phyloP scores from a whole-genome alignment of 495 filamentous ascomycete genomes.

The Hyphodiscus hymeniophilus region DNA sequence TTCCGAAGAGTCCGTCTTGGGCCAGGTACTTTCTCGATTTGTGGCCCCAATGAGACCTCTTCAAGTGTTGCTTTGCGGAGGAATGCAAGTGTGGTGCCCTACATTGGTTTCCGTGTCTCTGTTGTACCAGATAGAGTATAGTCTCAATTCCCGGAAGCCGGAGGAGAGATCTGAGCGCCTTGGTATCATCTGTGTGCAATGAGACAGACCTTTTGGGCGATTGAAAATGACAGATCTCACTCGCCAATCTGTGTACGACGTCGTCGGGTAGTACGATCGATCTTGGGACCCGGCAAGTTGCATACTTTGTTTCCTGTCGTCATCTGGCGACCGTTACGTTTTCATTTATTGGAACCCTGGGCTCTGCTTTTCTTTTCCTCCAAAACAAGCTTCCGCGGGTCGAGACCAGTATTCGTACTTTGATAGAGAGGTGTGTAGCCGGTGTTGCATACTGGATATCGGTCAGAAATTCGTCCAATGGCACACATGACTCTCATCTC shows the following conservation, averaged over 20 bases:
- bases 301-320: constrained; percentile 10
- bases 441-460: background rate
- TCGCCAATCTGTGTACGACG: constrained; percentile 20
- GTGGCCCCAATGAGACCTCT: no score
- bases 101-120: background rate
- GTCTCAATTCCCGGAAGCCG: background rate
- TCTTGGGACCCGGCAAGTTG: constrained; percentile 18
- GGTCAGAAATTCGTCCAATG: background rate
- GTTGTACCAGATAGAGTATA: background rate
- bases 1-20: no score
- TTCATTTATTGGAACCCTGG: background rate
- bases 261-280: constrained; percentile 4
- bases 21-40: no score
- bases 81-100: background rate
- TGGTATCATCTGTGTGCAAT: background rate
- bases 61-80: background rate
- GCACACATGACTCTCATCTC: background rate
- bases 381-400: background rate
- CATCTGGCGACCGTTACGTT: constrained; percentile 1
- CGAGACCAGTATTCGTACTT: background rate
- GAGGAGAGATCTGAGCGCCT: background rate
- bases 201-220: background rate
- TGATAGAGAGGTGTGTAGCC: background rate
- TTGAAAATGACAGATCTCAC: constrained; percentile 8
- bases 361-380: background rate